phyloP scores from a whole-genome alignment of 441 rosid species.

The Gossypium schwendimanii region DNA sequence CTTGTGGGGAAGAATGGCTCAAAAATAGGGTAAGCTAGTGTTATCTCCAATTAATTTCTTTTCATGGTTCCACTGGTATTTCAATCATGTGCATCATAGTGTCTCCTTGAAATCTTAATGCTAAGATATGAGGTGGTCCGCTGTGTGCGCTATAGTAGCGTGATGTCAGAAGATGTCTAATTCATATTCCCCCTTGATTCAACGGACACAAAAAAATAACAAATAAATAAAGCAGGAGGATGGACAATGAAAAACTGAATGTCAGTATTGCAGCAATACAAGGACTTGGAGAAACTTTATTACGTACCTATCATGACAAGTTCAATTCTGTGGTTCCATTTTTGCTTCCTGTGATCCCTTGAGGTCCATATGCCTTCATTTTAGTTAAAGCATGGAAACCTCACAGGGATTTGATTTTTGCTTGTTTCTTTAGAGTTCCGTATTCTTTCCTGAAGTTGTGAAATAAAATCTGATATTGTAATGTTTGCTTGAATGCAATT shows the following conservation, averaged over 20 bases:
- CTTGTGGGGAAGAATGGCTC: conserved; percentile 87
- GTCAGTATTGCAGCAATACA: background rate
- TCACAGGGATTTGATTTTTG: background rate
- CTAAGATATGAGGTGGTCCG: background rate
- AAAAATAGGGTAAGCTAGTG: conserved; percentile 57
- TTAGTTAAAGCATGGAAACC: background rate
- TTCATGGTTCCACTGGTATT: background rate
- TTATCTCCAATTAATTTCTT: background rate
- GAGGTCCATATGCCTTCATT: background rate
- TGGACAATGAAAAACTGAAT: background rate
- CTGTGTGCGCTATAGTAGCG: background rate
- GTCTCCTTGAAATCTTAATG: background rate
- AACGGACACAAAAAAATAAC: background rate
- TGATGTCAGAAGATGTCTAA: background rate
- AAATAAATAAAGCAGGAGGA: background rate
- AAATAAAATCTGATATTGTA: background rate
- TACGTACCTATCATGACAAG: background rate
- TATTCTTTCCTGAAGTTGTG: background rate
- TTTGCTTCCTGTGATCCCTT: background rate
- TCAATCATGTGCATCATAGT: background rate
- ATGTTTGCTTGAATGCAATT: background rate
- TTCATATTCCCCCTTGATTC: background rate
- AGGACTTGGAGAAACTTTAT: background rate
- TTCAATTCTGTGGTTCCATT: background rate
- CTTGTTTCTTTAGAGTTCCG: background rate